Evolutionary conservation across 352 stramenopile species (phyloP), one percentile per base, ranked within the genome.

Genomic region (Globisporangium middletonii): DNA sequence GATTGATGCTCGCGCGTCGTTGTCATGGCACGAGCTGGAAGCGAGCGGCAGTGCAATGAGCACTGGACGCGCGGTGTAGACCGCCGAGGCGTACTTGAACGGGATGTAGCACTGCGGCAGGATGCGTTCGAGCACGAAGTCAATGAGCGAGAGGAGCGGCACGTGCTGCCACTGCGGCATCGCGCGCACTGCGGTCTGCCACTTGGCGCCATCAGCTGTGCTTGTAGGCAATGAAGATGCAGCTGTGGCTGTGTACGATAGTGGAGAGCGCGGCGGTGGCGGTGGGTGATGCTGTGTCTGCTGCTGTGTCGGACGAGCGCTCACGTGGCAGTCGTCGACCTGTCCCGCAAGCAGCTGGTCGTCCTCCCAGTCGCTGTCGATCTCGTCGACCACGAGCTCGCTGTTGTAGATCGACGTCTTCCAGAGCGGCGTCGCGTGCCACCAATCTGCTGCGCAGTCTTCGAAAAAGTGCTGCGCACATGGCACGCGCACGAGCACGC

Each of bases 101-200:
- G 69, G 69, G 55, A 83, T 80, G 54, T 80, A 83, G 51, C 73
- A 79, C 64, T 83, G 71, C n/a, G 73, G 71, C 12, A 83, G 50
- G 23, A 83, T 53, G 30, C 73, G 69, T n/a, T 61, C 62, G 9
- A 75, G 63, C 60, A 83, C 74, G 61, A 83, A 83, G 62, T 78
- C 69, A 28, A 80, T 71, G 30, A 80, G 77, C 23, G 73, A 71
- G 4, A 83, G 64, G 38, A 83, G 54, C 30, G 71, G 63, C 48
- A 79, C 62, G 52, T 83, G 73, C 38, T 83, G 73, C 68, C 64
- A 76, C 54, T 83, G 73, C 0, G 71, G 71, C 3, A 71, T 78
- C 52, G 74, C 62, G 7, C 60, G 57, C 3, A 83, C 63, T 1
- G 69, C 73, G 26, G 68, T 63, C 45, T 62, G 62, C 73, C 73